Conservation (phyloP, 2,329 filamentous ascomycete genomes). For the Neonectria ditissima region DNA sequence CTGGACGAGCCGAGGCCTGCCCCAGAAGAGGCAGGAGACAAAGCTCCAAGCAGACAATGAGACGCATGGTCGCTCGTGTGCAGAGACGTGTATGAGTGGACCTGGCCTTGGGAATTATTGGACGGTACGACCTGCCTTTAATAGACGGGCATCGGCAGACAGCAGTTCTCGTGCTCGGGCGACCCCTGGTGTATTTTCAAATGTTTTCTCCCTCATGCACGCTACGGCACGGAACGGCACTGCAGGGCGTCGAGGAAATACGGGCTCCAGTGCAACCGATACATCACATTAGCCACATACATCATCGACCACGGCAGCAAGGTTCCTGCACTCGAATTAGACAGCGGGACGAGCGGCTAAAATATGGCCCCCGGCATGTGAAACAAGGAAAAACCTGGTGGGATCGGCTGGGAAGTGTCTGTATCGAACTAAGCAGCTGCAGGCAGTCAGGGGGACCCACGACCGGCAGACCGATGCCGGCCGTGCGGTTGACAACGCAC, state of each 20-base stretch:
- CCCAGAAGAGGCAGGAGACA: background rate
- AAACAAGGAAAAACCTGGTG: constrained; percentile 5
- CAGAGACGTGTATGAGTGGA: background rate
- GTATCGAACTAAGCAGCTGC: background rate
- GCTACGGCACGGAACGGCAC: constrained; percentile 8
- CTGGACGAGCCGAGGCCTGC: constrained; percentile 4
- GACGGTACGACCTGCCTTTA: constrained; percentile 1
- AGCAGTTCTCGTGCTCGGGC: background rate
- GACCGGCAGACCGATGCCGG: constrained; percentile 9
- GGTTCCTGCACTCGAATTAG: constrained; percentile 2
- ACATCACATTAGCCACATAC: background rate
- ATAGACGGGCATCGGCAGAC: constrained; percentile 2
- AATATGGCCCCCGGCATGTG: no score
- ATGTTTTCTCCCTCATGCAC: background rate
- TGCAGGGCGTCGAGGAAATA: background rate
- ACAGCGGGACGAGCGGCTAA: background rate
- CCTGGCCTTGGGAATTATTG: background rate
- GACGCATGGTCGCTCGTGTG: constrained; percentile 14
- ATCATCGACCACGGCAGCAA: constrained; percentile 10
- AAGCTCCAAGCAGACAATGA: background rate
- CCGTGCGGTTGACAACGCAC: constrained; percentile 8
- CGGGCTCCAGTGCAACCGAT: background rate
- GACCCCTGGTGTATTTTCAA: background rate
- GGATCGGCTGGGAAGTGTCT: background rate
- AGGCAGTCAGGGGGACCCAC: background rate